phyloP scores from a whole-genome alignment of 306 rosid genomes.

The Spatholobus suberectus region DNA sequence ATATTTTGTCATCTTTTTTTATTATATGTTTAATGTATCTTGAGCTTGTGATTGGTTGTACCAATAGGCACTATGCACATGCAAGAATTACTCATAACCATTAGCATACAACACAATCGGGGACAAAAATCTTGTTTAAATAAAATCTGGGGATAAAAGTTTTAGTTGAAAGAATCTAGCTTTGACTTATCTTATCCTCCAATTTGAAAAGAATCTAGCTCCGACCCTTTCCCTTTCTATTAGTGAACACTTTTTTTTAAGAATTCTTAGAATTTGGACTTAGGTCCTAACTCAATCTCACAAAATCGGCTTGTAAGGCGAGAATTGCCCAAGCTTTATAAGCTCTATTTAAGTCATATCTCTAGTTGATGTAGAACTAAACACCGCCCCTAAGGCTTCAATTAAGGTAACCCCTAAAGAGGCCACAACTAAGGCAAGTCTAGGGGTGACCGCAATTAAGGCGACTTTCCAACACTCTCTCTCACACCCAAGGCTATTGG shows the following conservation, averaged over 20 bases:
- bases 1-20: neutral
- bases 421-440: too few relatives aligned
- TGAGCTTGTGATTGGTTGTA: neutral
- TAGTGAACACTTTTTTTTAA: conserved; percentile 8
- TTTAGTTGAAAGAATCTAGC: neutral
- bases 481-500: too few relatives aligned
- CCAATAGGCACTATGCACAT: neutral
- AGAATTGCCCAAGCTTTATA: too few relatives aligned
- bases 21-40: neutral
- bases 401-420: too few relatives aligned
- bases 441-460: too few relatives aligned
- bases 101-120: neutral
- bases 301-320: too few relatives aligned
- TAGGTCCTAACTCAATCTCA: too few relatives aligned
- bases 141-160: neutral
- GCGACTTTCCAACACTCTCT: too few relatives aligned
- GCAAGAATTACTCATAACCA: neutral
- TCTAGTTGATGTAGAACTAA: too few relatives aligned
- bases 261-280: too few relatives aligned
- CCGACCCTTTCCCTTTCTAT: neutral
- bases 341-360: too few relatives aligned
- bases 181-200: neutral
- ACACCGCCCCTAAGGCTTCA: too few relatives aligned
- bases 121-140: neutral
- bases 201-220: neutral